These are phyloP conservation scores for Psilocybe sp. DNA, from an alignment of 768 basidiomycete species.

Conservation along the genomic window DNA sequence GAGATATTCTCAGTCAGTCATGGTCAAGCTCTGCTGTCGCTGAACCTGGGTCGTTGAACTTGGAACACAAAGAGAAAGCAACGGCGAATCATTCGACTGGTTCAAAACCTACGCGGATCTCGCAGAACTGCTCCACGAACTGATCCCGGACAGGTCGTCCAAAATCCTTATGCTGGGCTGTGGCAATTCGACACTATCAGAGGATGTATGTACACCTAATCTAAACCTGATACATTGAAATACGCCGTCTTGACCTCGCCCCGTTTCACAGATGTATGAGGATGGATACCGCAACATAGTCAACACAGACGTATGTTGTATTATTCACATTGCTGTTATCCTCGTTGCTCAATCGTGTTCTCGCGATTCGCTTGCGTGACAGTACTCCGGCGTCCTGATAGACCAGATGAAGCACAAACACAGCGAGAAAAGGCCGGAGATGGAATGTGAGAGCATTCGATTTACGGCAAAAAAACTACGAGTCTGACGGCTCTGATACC, in stretches of 20 bases:
- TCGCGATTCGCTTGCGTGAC: slow-evolving; percentile 2
- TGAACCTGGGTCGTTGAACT: slow-evolving; percentile 3
- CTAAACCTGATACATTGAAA: not conserved
- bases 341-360: not conserved
- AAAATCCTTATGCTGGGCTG: slow-evolving; percentile 81
- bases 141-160: slow-evolving; percentile 60
- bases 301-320: slow-evolving; percentile 64
- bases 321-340: not conserved
- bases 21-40: not conserved
- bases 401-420: slow-evolving; percentile 69
- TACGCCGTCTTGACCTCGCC: not conserved
- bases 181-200: slow-evolving; percentile 78
- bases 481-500: not conserved
- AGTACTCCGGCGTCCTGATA: slow-evolving; percentile 79
- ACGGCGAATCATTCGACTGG: slow-evolving; percentile 76
- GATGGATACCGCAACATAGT: slow-evolving; percentile 80
- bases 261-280: slow-evolving; percentile 68
- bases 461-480: not conserved
- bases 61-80: slow-evolving; percentile 43
- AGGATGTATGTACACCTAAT: slow-evolving; percentile 50
- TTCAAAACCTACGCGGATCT: slow-evolving; percentile 81
- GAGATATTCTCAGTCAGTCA: slow-evolving; percentile 62
- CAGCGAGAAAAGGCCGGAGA: slow-evolving; percentile 47
- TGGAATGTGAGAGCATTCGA: slow-evolving; percentile 56
- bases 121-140: slow-evolving; percentile 52